Conservation (phyloP, 2,329 filamentous ascomycete species). For the Dryadomyces quercus-mongolicae region DNA sequence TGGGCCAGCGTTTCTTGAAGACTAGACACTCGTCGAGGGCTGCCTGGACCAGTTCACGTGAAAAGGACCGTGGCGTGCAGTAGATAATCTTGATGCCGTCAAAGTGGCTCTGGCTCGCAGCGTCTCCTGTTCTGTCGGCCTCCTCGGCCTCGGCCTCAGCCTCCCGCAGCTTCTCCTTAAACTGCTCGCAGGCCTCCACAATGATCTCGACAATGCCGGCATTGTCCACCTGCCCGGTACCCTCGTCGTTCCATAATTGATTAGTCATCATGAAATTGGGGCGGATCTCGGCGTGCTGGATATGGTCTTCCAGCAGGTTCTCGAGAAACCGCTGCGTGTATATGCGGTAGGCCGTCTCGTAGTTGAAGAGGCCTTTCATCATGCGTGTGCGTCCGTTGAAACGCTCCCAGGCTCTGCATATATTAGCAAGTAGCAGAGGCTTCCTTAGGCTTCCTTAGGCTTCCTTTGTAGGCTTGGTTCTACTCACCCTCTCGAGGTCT, state of each 20-base stretch:
- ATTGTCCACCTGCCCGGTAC: conserved; percentile 38
- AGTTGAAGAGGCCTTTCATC: conserved; percentile 63
- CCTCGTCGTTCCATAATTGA: conserved; percentile 47
- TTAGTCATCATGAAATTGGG: conserved; percentile 57
- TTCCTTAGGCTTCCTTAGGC: no score
- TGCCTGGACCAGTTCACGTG: conserved; percentile 28
- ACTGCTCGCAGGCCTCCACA: conserved; percentile 37
- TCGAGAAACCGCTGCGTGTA: conserved; percentile 50
- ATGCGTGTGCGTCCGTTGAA: conserved; percentile 60
- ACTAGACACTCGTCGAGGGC: conserved; percentile 49
- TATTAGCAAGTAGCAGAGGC: no score
- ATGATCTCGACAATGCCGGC: conserved; percentile 49
- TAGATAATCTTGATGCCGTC: conserved; percentile 60
- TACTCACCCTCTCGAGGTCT: conserved; percentile 41
- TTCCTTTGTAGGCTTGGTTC: no score
- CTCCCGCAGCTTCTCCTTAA: conserved; percentile 19
- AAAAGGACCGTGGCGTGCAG: conserved; percentile 53
- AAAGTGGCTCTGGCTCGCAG: conserved; percentile 26
- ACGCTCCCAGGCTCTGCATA: conserved; percentile 38
- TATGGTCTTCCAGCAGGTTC: conserved; percentile 50
- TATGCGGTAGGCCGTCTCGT: conserved; percentile 46
- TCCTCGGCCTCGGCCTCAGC: conserved; percentile 11
- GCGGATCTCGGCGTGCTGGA: conserved; percentile 60
- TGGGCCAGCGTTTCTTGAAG: conserved; percentile 43
- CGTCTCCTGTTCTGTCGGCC: neutral